These are phyloP conservation scores for Angophora floribunda DNA, from an alignment of 345 rosid genomes.

Conservation along the genomic window DNA sequence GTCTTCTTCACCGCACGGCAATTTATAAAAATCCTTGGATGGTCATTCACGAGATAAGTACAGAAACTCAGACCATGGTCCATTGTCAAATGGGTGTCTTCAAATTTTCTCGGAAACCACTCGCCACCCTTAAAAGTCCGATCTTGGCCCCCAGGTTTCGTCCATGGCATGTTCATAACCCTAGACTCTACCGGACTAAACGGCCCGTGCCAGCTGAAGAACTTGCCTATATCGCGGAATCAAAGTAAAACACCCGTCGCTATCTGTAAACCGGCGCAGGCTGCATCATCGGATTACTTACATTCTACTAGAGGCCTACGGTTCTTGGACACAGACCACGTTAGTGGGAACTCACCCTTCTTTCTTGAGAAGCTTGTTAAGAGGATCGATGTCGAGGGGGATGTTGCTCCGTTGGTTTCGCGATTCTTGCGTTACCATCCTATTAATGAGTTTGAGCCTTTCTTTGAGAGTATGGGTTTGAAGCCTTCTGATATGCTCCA, in stretches of 20 bases:
- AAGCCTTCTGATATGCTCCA: slow-evolving; percentile 26
- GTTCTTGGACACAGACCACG: slow-evolving; percentile 53
- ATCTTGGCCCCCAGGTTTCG: slow-evolving; percentile 3
- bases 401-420: slow-evolving; percentile 21
- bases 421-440: slow-evolving; percentile 64
- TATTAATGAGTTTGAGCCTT: slow-evolving; percentile 84
- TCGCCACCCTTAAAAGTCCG: slow-evolving; percentile 1
- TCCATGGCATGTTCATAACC: slow-evolving; percentile 13
- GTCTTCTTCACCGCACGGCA: neutral
- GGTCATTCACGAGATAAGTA: slow-evolving; percentile 20
- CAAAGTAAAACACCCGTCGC: slow-evolving; percentile 13
- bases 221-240: neutral
- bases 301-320: slow-evolving; percentile 40
- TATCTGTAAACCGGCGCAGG: slow-evolving; percentile 38
- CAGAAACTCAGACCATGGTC: slow-evolving; percentile 23
- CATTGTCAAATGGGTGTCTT: slow-evolving; percentile 36
- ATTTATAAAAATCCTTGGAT: neutral
- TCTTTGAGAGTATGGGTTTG: slow-evolving; percentile 79
- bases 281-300: slow-evolving; percentile 65
- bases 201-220: neutral
- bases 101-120: slow-evolving; percentile 8
- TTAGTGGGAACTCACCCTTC: slow-evolving; percentile 52
- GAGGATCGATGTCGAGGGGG: slow-evolving; percentile 17
- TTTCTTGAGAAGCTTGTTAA: slow-evolving; percentile 34
- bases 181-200: slow-evolving; percentile 31